phyloP scores from a whole-genome alignment of 2,329 filamentous ascomycete species.

The Fusarium albosuccineum region DNA sequence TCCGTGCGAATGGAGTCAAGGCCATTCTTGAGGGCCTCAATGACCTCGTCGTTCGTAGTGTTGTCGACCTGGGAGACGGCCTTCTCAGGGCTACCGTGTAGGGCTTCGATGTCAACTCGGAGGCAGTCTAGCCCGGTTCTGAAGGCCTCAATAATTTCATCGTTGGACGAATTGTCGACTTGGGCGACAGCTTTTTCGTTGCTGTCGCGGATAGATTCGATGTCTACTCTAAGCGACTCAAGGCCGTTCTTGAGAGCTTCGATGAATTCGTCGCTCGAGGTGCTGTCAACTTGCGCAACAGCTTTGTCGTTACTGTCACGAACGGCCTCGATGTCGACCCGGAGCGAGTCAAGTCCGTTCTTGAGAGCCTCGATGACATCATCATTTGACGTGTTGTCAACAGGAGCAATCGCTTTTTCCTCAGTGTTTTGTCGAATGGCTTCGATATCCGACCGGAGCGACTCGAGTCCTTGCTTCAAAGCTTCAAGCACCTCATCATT shows the following conservation, averaged over 20 bases:
- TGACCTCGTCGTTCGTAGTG: slow-evolving; percentile 39
- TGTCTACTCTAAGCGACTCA: slow-evolving; percentile 34
- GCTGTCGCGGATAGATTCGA: slow-evolving; percentile 68
- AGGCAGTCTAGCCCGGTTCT: slow-evolving; percentile 79
- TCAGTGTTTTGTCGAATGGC: slow-evolving; percentile 73
- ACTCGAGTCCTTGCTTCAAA: slow-evolving; percentile 40
- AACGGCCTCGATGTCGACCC: slow-evolving; percentile 55
- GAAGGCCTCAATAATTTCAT: slow-evolving; percentile 85
- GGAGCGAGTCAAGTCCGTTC: slow-evolving; percentile 41
- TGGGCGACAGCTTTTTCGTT: slow-evolving; percentile 69
- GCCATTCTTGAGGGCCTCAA: slow-evolving; percentile 39
- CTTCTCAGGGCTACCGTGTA: slow-evolving; percentile 72
- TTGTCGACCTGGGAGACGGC: slow-evolving; percentile 19
- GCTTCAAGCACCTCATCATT: slow-evolving; percentile 88
- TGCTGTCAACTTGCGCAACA: slow-evolving; percentile 21
- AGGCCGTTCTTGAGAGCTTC: slow-evolving; percentile 38
- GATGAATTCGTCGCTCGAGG: slow-evolving; percentile 38
- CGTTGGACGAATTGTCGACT: slow-evolving; percentile 78
- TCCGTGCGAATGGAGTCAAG: slow-evolving; percentile 43
- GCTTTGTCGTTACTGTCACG: slow-evolving; percentile 68
- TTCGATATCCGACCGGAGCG: slow-evolving; percentile 79
- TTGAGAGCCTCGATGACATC: slow-evolving; percentile 40
- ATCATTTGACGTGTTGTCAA: slow-evolving; percentile 38
- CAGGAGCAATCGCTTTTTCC: slow-evolving; percentile 44
- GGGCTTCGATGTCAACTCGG: slow-evolving; percentile 77